phyloP scores from a whole-genome alignment of 352 stramenopile species.

The Phytopythium delawarense region DNA sequence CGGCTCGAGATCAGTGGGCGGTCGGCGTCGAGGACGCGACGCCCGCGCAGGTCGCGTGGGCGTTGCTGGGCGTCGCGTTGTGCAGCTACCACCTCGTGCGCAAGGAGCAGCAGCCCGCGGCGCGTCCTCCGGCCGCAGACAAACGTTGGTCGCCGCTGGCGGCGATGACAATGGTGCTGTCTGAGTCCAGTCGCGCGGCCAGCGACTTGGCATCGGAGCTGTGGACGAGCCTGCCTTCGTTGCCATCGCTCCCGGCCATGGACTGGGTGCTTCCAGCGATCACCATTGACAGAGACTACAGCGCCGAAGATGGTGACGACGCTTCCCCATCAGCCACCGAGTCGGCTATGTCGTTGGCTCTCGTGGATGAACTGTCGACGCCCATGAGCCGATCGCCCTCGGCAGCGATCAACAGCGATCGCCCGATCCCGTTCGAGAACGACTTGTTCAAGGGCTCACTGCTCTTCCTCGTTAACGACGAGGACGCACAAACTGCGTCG shows the following conservation, averaged over 20 bases:
- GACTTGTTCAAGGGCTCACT: constrained; percentile 35
- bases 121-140: background rate
- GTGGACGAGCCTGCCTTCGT: background rate
- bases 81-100: constrained; percentile 10
- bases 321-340: background rate
- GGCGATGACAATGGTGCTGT: background rate
- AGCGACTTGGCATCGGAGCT: background rate
- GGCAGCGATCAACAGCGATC: constrained; percentile 21
- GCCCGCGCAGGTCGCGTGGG: constrained; percentile 4
- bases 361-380: constrained; percentile 19
- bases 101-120: background rate
- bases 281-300: background rate
- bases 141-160: background rate
- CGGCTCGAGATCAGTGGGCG: background rate
- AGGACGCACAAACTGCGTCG: background rate
- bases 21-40: constrained; percentile 3
- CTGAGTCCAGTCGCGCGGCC: background rate
- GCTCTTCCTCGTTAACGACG: constrained; percentile 33
- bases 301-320: background rate
- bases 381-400: background rate
- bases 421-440: constrained; percentile 44
- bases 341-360: constrained; percentile 17
- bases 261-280: background rate
- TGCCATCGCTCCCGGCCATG: constrained; percentile 1
- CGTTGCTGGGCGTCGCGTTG: constrained; percentile 4